Evolutionary conservation across 2,329 filamentous ascomycete species (phyloP), one percentile per base, ranked within the genome.

Genomic region (Periconia macrospinosa): DNA sequence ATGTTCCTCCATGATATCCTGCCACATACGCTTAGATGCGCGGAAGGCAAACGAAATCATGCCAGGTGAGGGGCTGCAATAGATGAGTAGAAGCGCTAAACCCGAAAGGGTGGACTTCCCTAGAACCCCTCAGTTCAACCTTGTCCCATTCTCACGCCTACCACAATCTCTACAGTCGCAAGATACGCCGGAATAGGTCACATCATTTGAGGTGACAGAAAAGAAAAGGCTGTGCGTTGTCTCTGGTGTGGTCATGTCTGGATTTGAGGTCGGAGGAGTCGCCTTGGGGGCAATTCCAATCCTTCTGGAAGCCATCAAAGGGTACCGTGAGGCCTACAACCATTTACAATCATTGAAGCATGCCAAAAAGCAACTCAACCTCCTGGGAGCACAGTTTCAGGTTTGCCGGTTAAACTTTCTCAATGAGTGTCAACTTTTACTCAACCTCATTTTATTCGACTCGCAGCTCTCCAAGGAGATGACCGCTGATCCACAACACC

Each of bases 351-450:
- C 43, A 13, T 50, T 47, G 20, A 54, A 54, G 30, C 30, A 50
- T 20, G 13, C 30, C 20, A 42, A 41, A 18, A 54, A 47, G 15
- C 47, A 54, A 20, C 37, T 54, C 2, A 41, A 42, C 9, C 20
- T 54, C 19, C 11, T 50, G 9, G 41, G 47, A 17, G 47, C 47
- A 3, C 52, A 54, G 14, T 47, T 54, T n/a, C 30, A 27, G 5
- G 52, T 54, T 20, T 54, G 52, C 30, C 44, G 47, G 30, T 41
- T 50, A 11, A 50, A 49, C 13, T 54, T 54, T n/a, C 42, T 45
- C 8, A 54, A 30, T 35, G 47, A 54, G 15, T 54, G 51, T 30
- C 51, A 41, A 3, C 37, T 53, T 2, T 19, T 53, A 17, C 30
- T 53, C 15, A 41, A 49, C n/a, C 27, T 53, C 9, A 30, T 53